These are phyloP conservation scores for Neonectria hederae DNA, from an alignment of 2,329 filamentous ascomycete species.

Conservation along the genomic window DNA sequence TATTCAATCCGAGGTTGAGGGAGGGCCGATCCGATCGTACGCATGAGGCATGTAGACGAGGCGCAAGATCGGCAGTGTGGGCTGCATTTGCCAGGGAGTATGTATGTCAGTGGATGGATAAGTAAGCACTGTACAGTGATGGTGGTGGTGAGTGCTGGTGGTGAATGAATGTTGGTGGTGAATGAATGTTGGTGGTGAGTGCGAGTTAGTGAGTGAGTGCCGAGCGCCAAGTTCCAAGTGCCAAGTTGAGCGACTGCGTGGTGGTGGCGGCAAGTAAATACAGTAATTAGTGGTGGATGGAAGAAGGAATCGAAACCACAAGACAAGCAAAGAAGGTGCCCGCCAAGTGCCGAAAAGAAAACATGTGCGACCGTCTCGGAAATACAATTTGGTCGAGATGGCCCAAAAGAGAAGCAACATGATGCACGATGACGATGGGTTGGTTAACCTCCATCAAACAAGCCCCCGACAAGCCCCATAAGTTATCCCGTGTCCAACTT, in stretches of 20 bases:
- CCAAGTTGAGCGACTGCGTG: no score
- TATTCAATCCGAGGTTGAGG: background rate
- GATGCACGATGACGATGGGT: slow-evolving; percentile 3
- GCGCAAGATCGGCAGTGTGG: background rate
- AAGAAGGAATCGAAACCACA: background rate
- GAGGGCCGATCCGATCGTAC: background rate
- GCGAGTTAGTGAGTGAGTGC: no score
- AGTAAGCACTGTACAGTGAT: no score
- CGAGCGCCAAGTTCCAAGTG: no score
- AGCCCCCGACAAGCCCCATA: background rate
- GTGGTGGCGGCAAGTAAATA: no score
- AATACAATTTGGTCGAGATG: background rate
- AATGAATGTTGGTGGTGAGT: no score
- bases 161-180: no score
- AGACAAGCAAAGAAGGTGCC: background rate
- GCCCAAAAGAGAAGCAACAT: background rate
- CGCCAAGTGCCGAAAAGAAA: background rate
- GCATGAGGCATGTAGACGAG: background rate
- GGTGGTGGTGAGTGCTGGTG: background rate
- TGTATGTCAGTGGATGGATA: no score
- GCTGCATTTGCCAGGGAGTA: no score
- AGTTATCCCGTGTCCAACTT: background rate
- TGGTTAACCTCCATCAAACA: background rate
- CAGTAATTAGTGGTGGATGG: no score
- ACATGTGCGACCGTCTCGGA: background rate